Percentiles rank a stretch among this genome's conserved stretches.
phyloP scores from a whole-genome alignment of 192 early-diverging fungal genomes.

The Allomyces macrogynus region DNA sequence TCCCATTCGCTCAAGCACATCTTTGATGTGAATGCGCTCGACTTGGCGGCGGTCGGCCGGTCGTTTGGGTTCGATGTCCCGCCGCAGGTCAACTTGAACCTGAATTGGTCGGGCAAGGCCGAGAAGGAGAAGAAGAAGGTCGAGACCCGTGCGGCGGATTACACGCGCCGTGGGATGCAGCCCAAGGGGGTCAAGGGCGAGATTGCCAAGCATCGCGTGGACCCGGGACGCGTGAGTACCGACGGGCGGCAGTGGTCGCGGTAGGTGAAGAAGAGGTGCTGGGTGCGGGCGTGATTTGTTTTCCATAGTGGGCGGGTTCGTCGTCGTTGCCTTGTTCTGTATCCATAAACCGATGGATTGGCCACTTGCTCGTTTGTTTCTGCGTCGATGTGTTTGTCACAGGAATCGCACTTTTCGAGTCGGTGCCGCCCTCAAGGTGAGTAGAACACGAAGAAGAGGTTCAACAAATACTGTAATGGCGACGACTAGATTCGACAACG shows the following conservation, averaged over 20 bases:
- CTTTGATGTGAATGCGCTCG: conserved; percentile 78
- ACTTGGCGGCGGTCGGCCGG: conserved; percentile 75
- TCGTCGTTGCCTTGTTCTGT: too few relatives aligned
- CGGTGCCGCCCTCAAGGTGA: too few relatives aligned
- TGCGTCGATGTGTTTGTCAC: too few relatives aligned
- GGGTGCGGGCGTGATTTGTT: too few relatives aligned
- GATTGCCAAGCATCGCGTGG: background rate
- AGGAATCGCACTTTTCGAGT: too few relatives aligned
- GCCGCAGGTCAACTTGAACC: conserved; percentile 65
- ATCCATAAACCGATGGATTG: too few relatives aligned
- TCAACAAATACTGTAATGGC: too few relatives aligned
- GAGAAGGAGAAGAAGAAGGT: background rate
- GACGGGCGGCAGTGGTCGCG: background rate
- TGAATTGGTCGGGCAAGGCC: background rate
- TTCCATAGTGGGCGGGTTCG: too few relatives aligned
- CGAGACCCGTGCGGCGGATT: background rate
- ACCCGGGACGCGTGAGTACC: background rate
- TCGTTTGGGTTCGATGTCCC: conserved; percentile 92
- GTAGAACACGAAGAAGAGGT: too few relatives aligned
- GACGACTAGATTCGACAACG: too few relatives aligned
- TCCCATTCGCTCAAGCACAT: conserved; percentile 90
- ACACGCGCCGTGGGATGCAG: background rate
- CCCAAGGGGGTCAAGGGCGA: background rate
- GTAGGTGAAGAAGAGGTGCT: background rate
- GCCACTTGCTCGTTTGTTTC: too few relatives aligned